Base-by-base conservation (phyloP, 441 rosid species). In the Kokia cookei region DNA sequence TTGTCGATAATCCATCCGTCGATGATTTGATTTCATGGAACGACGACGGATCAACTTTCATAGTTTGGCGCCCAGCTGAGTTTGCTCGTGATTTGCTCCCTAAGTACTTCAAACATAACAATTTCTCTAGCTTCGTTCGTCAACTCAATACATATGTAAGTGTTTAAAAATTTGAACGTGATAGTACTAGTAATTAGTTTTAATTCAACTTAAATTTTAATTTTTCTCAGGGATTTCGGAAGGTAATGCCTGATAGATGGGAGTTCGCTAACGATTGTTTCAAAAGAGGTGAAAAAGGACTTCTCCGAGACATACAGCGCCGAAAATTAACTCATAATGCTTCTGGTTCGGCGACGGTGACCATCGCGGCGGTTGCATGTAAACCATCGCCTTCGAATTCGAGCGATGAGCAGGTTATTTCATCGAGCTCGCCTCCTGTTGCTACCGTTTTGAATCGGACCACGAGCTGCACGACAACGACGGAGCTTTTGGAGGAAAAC, bases 81-180 rank as follows among this genome's bases (percentile, higher is more conserved):
- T 40, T 40, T 40, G 43, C 43, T 40, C 43, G 43, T 40, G 43
- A 40, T 40, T 40, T 40, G 43, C 43, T 40, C 43, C 43, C 43
- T 40, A 40, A 40, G 43, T 40, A 40, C 43, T 40, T 40, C 11
- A 40, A 40, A 82, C 99, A 94, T 64, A 94, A 94, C 65, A 94
- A 94, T 32, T 94, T 94, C 89, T 94, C 99, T 4, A 93, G 98
- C 81, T 94, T 94, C 71, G 99, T 94, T 43, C 93, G 98, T 45
- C 97, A 93, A 71, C 97, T 93, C 70, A 93, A 92, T 51, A 93
- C 98, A 64, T 93, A 93, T 80, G 98, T 93, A 81, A 87, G 97
- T 82, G 2, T 2, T 1, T 4, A 43, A 12, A 17, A 9, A 40
- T 40, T 9, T 55, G 22, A 17, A 29, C 19, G 17, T 50, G 2